Base-by-base conservation (phyloP, 1,284 basidiomycete genomes). In the Grifola frondosa region DNA sequence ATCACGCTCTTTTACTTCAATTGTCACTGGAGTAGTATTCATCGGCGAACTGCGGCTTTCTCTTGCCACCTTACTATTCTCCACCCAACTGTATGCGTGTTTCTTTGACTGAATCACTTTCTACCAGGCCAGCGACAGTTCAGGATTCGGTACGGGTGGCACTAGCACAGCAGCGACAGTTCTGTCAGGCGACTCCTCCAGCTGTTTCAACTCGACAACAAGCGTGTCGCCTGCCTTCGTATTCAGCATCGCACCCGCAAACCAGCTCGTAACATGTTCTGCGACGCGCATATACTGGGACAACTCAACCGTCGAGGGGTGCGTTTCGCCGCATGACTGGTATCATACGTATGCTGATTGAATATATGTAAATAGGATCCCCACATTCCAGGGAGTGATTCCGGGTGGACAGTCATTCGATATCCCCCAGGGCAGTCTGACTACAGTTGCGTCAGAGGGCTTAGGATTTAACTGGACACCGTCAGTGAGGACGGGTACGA, bases 391-490 rank as follows among this genome's bases (percentile, higher is more conserved):
- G 30, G 87, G 85, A 8, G 69, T 89, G 30, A 89, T 91, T 24
- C 88, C 88, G 1, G 88, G 86, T 2, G 88, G 88, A 13, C 66
- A 86, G 38, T 84, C 86, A 0, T 89, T 89, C 58, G 57, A 70
- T 6, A 75, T 90, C 41, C 79, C 81, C 1, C 43, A 71, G 42
- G 68, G 68, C 6, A 25, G 54, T 2, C 59, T 80, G 20, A 74
- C 78, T 2, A 63, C 66, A 7, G 61, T 73, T 0, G 21, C 58
- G 0, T 47, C 54, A 0, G 62, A 78, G 48, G 85, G 84, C 5
- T 73, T 64, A 4, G 84, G 84, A 3, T 88, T 89, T 54, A 63
- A 58, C n/a, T 91, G 86, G 86, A 76, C 67, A 8, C 78, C 84
- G 2, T 66, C 75, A 19, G 64, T 89, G 15, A 74, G 79, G 19